These are phyloP conservation scores for Cercophora scortea DNA, from an alignment of 495 filamentous ascomycete species.

Conservation along the genomic window DNA sequence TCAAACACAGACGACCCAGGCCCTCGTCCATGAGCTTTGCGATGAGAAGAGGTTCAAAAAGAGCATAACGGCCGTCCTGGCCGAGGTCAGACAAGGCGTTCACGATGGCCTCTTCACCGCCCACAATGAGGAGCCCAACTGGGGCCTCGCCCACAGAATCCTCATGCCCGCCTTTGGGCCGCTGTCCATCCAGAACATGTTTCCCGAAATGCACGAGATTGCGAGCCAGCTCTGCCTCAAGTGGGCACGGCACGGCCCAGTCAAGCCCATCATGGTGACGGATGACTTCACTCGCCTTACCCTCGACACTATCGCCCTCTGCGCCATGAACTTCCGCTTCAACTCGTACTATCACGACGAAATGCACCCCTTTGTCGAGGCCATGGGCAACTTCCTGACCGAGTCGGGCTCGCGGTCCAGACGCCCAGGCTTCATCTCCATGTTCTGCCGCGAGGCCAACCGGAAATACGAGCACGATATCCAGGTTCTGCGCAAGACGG, in stretches of 20 bases:
- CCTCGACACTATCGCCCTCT: conserved; percentile 65
- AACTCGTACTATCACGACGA: conserved; percentile 66
- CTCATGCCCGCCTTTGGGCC: conserved; percentile 66
- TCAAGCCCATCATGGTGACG: conserved; percentile 46
- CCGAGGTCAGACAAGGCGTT: conserved; percentile 50
- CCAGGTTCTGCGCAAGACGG: conserved; percentile 42
- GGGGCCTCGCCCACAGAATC: conserved; percentile 63
- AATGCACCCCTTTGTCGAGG: conserved; percentile 57
- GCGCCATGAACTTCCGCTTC: conserved; percentile 67
- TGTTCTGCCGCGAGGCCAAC: conserved; percentile 44
- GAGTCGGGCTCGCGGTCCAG: conserved; percentile 45
- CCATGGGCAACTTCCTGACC: conserved; percentile 52
- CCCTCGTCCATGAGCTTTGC: conserved; percentile 56
- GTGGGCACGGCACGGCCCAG: conserved; percentile 60
- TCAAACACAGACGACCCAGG: conserved; percentile 23
- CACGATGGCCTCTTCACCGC: conserved; percentile 68
- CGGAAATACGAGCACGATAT: conserved; percentile 54
- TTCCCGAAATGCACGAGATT: conserved; percentile 69
- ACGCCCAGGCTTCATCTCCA: conserved; percentile 42
- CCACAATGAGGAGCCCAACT: conserved; percentile 51
- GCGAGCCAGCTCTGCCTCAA: conserved; percentile 63
- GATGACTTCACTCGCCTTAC: conserved; percentile 73
- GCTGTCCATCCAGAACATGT: conserved; percentile 61
- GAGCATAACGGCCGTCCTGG: conserved; percentile 24
- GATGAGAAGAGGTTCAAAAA: conserved; percentile 64